These are phyloP conservation scores for Pichia occidentalis DNA, from an alignment of 805 yeast genomes.

Conservation along the genomic window DNA sequence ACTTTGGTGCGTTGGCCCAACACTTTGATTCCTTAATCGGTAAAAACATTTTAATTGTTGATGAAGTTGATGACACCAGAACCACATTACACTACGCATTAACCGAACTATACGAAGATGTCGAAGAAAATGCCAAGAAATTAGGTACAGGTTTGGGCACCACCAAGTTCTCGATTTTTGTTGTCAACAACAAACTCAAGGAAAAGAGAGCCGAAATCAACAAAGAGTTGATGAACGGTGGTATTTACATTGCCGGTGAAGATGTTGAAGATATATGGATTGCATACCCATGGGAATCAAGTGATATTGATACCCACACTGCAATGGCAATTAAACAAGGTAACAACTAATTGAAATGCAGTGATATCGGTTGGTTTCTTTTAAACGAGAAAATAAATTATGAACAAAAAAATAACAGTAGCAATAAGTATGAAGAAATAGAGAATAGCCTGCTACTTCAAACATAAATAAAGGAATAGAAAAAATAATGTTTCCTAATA, in stretches of 20 bases:
- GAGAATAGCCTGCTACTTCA: no score
- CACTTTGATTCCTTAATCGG: slow-evolving; percentile 75
- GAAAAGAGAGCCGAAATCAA: slow-evolving; percentile 74
- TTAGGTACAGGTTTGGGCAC: slow-evolving; percentile 52
- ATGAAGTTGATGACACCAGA: slow-evolving; percentile 90
- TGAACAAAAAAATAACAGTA: no score
- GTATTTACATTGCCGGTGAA: slow-evolving; percentile 66
- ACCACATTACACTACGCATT: slow-evolving; percentile 84
- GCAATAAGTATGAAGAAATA: no score
- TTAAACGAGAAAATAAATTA: no score
- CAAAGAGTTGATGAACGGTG: slow-evolving; percentile 50
- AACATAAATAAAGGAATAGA: no score
- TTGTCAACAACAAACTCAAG: slow-evolving; percentile 78
- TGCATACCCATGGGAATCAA: slow-evolving; percentile 88
- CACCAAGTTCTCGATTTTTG: slow-evolving; percentile 71
- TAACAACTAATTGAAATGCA: slow-evolving; percentile 31
- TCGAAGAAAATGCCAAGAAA: slow-evolving; percentile 50
- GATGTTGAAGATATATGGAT: slow-evolving; percentile 77
- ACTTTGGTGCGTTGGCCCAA: slow-evolving; percentile 62
- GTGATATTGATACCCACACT: slow-evolving; percentile 74
- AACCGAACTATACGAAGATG: slow-evolving; percentile 63
- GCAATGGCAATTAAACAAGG: slow-evolving; percentile 60
- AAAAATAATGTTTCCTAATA: no score
- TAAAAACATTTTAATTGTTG: slow-evolving; percentile 74
- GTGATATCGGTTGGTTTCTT: no score